Evolutionary conservation across 2,329 filamentous ascomycete genomes (phyloP).

Genomic region (Falciphora oryzae): DNA sequence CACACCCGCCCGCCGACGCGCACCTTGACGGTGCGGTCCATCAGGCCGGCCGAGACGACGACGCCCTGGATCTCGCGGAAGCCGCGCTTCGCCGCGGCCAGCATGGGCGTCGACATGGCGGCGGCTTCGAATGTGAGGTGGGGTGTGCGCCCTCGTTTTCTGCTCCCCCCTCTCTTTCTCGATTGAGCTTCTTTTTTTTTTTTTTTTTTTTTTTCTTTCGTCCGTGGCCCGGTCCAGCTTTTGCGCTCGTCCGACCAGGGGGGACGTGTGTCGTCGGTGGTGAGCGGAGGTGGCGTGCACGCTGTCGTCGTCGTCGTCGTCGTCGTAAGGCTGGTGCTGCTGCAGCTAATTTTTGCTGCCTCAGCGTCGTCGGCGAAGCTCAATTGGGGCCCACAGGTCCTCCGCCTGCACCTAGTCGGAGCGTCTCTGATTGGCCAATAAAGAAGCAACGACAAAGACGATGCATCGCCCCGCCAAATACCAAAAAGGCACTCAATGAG

Average conservation of each 20-base stretch:
- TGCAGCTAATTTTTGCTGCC: background rate
- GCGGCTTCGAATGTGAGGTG: background rate
- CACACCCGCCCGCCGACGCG: conserved; percentile 65
- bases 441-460: no score
- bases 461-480: no score
- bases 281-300: background rate
- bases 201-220: background rate
- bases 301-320: background rate
- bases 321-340: background rate
- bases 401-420: background rate
- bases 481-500: no score
- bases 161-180: no score
- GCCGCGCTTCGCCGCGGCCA: conserved; percentile 34
- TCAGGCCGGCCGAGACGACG: conserved; percentile 71
- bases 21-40: conserved; percentile 76
- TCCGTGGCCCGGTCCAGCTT: background rate
- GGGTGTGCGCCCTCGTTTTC: background rate
- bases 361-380: background rate
- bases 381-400: background rate
- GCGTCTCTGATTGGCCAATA: background rate
- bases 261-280: background rate
- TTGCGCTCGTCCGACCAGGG: background rate
- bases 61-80: conserved; percentile 57
- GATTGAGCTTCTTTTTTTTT: conserved; percentile 9
- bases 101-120: conserved; percentile 31